Conservation (phyloP, 2,329 filamentous ascomycete genomes). For the Raffaelea deltoideospora region DNA sequence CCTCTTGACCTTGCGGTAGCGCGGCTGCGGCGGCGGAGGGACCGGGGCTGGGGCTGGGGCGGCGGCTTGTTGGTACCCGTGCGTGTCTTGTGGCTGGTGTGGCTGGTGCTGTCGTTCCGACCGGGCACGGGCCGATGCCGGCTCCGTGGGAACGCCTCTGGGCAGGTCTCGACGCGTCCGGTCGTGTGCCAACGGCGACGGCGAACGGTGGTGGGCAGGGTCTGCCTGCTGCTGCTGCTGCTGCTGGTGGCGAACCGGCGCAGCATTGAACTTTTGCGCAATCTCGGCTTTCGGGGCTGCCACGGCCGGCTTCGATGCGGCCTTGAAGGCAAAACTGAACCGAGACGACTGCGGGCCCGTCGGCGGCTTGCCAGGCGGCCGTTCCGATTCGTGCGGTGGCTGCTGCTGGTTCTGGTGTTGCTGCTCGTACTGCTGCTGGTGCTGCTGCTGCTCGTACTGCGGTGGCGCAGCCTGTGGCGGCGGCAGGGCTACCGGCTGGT, state of each 20-base stretch:
- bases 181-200: neutral
- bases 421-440: slow-evolving; percentile 17
- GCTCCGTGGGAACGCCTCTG: slow-evolving; percentile 35
- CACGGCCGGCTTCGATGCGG: slow-evolving; percentile 42
- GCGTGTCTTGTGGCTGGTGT: no score
- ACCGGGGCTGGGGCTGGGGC: no score
- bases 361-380: slow-evolving; percentile 34
- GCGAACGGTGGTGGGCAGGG: neutral
- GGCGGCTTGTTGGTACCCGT: slow-evolving; percentile 12
- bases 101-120: slow-evolving; percentile 2
- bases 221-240: slow-evolving; percentile 10
- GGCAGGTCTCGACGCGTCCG: slow-evolving; percentile 25
- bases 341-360: slow-evolving; percentile 49
- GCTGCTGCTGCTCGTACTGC: neutral
- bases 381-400: slow-evolving; percentile 9
- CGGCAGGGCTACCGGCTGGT: no score
- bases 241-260: slow-evolving; percentile 19
- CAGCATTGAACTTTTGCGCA: slow-evolving; percentile 53
- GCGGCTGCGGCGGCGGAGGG: no score
- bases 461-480: no score
- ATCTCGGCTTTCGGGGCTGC: slow-evolving; percentile 49
- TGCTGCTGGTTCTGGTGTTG: slow-evolving; percentile 17
- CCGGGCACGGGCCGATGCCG: slow-evolving; percentile 29
- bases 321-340: slow-evolving; percentile 90
- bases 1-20: slow-evolving; percentile 48